phyloP scores from a whole-genome alignment of 2,329 filamentous ascomycete species.

The Penicillium fuscoglaucum region DNA sequence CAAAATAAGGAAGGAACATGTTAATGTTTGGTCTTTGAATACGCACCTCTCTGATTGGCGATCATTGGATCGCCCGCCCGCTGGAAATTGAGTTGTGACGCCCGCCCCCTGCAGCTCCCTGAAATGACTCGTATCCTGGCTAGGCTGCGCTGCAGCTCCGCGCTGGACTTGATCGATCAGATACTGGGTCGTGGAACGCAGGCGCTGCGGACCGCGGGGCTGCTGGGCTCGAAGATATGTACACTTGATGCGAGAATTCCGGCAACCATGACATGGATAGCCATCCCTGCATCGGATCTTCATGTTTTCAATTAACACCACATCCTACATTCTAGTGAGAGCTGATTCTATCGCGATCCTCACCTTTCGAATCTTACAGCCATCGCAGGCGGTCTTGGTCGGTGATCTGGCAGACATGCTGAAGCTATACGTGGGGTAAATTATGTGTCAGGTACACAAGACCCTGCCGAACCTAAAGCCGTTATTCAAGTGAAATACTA shows the following conservation, averaged over 20 bases:
- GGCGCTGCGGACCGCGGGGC: constrained; percentile 36
- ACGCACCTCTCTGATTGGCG: background rate
- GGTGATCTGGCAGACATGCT: background rate
- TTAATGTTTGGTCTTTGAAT: background rate
- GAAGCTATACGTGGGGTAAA: background rate
- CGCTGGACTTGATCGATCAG: background rate
- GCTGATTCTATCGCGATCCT: background rate
- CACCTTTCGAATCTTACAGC: background rate
- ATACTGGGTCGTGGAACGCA: background rate
- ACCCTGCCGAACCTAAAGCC: too few species aligned
- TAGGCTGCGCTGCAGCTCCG: background rate
- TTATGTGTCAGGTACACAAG: background rate
- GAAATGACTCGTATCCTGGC: background rate
- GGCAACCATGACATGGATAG: constrained; percentile 24
- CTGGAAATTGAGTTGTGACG: background rate
- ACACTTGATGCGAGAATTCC: constrained; percentile 37
- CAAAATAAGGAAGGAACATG: background rate
- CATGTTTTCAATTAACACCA: background rate
- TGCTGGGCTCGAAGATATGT: constrained; percentile 52
- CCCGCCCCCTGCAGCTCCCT: background rate
- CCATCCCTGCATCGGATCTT: background rate
- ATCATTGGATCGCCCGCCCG: background rate
- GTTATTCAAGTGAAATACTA: too few species aligned
- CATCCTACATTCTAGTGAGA: background rate
- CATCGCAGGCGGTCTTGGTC: background rate